Evolutionary conservation across 805 yeast species (phyloP), one percentile per base, ranked within the genome.

Genomic region (Starmerella apis): DNA sequence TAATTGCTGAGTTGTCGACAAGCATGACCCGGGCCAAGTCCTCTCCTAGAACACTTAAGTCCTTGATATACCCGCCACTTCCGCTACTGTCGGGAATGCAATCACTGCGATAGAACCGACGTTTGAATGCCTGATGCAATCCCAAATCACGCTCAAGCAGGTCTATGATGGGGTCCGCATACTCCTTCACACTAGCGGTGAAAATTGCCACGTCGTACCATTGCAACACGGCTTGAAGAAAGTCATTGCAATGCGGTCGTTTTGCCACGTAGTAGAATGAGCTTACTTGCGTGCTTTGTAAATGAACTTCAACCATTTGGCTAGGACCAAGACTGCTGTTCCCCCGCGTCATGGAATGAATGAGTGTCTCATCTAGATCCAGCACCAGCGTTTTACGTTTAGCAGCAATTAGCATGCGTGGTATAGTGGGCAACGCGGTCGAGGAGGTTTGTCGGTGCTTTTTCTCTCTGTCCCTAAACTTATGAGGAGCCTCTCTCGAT

Each of bases 161-260:
- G 66, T 90, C 90, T 47, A 92, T 85, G 46, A 92, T 94, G 0
- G 98, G 97, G 61, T 92, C 98, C 0, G 98, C 97, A 61, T 92
- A 92, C 63, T 86, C 95, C 64, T 80, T 78, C 54, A 92, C 88
- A 35, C 94, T 83, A 2, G 98, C 98, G 0, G 98, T 92, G 71
- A 92, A 92, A 9, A 94, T 79, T 28, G 87, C 88, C 38, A 92
- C 69, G 58, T 86, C 83, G 67, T 77, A 92, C 96, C 96, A 90
- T 59, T 78, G 78, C 47, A 81, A 72, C 8, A 87, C 92, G 53
- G 81, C 81, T 52, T 77, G 71, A 23, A 92, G 70, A 61, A 92
- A 92, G 56, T 79, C 76, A 64, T 86, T 95, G 64, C 96, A 92
- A 62, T 74, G 82, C 0, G 98, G 98, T 47, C 98, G 71, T 63